phyloP scores from a whole-genome alignment of 2,329 filamentous ascomycete species.

The Graphium sp. region DNA sequence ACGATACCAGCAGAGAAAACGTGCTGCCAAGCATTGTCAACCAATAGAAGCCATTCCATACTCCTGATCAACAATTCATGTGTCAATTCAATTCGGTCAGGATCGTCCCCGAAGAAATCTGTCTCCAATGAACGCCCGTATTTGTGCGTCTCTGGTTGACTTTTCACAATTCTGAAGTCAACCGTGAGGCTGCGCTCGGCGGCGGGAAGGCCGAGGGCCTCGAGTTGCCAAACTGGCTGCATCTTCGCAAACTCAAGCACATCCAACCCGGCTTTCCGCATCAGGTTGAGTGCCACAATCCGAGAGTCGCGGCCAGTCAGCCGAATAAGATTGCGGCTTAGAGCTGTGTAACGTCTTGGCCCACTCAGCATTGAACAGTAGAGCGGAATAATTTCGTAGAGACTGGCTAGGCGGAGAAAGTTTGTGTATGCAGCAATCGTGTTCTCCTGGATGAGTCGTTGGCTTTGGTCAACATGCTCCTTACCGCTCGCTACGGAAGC shows the following conservation, averaged over 20 bases:
- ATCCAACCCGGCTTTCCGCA: conserved; percentile 60
- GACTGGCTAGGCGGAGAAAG: conserved; percentile 52
- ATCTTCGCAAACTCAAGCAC: conserved; percentile 55
- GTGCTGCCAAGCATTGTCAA: conserved; percentile 54
- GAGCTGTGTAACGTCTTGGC: conserved; percentile 47
- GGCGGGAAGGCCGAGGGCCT: conserved; percentile 22
- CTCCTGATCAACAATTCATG: conserved; percentile 60
- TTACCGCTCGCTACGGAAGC: conserved; percentile 11
- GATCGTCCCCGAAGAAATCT: conserved; percentile 53
- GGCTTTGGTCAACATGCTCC: not conserved
- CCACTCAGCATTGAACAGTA: conserved; percentile 68
- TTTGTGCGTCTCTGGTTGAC: conserved; percentile 30
- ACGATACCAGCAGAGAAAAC: conserved; percentile 52
- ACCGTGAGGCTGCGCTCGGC: conserved; percentile 1
- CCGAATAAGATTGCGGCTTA: conserved; percentile 63
- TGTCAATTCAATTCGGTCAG: conserved; percentile 33
- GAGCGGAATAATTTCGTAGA: conserved; percentile 66
- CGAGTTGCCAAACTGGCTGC: conserved; percentile 38
- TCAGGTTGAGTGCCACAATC: conserved; percentile 51
- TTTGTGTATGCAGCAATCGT: conserved; percentile 71
- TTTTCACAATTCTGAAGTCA: conserved; percentile 29
- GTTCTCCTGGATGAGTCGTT: conserved; percentile 45
- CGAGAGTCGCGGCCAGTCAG: conserved; percentile 51
- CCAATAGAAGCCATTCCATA: conserved; percentile 69
- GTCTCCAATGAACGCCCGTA: conserved; percentile 48